Percentiles rank a stretch among this genome's conserved stretches.
Evolutionary conservation across 2,329 filamentous ascomycete genomes (phyloP).

Genomic region (Curvularia spicifera): DNA sequence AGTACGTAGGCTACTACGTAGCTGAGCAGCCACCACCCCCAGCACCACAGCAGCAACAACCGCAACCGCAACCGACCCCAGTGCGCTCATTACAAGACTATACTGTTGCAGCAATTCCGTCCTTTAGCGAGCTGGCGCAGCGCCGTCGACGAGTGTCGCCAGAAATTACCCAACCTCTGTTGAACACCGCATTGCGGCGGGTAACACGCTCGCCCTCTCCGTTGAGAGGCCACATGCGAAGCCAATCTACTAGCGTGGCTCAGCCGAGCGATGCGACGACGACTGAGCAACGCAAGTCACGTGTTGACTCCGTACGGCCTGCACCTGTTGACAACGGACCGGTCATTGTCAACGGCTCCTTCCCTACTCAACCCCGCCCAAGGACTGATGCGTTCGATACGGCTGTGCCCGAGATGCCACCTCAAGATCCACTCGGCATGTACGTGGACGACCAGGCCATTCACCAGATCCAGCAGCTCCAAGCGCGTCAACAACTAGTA

Average conservation of each 20-base stretch:
- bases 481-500: slow-evolving; percentile 41
- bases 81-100: slow-evolving; percentile 50
- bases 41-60: slow-evolving; percentile 20
- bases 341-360: slow-evolving; percentile 52
- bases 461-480: slow-evolving; percentile 35
- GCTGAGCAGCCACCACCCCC: slow-evolving; percentile 48
- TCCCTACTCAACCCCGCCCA: slow-evolving; percentile 36
- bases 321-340: slow-evolving; percentile 39
- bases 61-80: slow-evolving; percentile 40
- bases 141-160: slow-evolving; percentile 52
- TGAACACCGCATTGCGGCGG: slow-evolving; percentile 45
- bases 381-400: slow-evolving; percentile 37
- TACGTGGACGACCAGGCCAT: slow-evolving; percentile 33
- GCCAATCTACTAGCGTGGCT: slow-evolving; percentile 45
- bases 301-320: slow-evolving; percentile 37
- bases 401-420: slow-evolving; percentile 28
- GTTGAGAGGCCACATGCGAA: slow-evolving; percentile 52
- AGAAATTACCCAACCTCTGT: slow-evolving; percentile 50
- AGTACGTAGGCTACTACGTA: slow-evolving; percentile 59
- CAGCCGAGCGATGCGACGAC: slow-evolving; percentile 18
- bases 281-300: slow-evolving; percentile 34
- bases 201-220: slow-evolving; percentile 57
- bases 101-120: slow-evolving; percentile 44
- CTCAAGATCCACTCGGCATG: slow-evolving; percentile 31
- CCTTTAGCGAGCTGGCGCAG: slow-evolving; percentile 51